Evolutionary conservation across 805 yeast species (phyloP).

Genomic region (Candida golubevii): DNA sequence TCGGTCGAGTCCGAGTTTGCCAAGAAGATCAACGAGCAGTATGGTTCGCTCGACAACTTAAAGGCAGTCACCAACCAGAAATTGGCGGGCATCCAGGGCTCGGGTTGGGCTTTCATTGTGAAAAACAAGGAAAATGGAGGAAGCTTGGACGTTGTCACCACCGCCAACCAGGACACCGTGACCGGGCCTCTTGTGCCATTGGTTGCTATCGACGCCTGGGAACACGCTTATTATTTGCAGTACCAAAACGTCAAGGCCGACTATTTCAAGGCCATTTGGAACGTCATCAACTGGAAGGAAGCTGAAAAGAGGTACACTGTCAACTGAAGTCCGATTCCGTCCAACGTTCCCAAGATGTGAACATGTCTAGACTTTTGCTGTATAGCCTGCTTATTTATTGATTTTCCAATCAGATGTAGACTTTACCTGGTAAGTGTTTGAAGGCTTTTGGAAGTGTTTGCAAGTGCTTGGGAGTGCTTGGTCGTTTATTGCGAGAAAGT

Average conservation of each 20-base stretch:
- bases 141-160: slow-evolving; percentile 40
- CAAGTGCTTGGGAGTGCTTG: not conserved
- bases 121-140: slow-evolving; percentile 44
- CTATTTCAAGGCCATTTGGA: slow-evolving; percentile 48
- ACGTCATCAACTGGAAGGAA: slow-evolving; percentile 47
- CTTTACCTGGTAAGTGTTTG: not conserved
- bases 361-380: not conserved
- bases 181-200: slow-evolving; percentile 41
- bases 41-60: slow-evolving; percentile 43
- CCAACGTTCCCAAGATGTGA: not conserved
- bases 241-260: slow-evolving; percentile 49
- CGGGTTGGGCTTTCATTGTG: slow-evolving; percentile 52
- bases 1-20: slow-evolving; percentile 30
- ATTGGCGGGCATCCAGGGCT: slow-evolving; percentile 48
- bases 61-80: slow-evolving; percentile 38
- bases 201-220: slow-evolving; percentile 53
- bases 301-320: slow-evolving; percentile 43
- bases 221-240: slow-evolving; percentile 51
- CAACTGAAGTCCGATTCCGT: slow-evolving; percentile 6
- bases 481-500: no score
- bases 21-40: slow-evolving; percentile 36
- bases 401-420: not conserved
- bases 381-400: slow-evolving; percentile 3
- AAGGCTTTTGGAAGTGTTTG: not conserved
- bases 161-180: slow-evolving; percentile 47